A percentile compares a stretch with the other conserved stretches of the same genome.
Evolutionary conservation across 2,329 filamentous ascomycete species (phyloP).

Genomic region (Hypoxylon sp.): DNA sequence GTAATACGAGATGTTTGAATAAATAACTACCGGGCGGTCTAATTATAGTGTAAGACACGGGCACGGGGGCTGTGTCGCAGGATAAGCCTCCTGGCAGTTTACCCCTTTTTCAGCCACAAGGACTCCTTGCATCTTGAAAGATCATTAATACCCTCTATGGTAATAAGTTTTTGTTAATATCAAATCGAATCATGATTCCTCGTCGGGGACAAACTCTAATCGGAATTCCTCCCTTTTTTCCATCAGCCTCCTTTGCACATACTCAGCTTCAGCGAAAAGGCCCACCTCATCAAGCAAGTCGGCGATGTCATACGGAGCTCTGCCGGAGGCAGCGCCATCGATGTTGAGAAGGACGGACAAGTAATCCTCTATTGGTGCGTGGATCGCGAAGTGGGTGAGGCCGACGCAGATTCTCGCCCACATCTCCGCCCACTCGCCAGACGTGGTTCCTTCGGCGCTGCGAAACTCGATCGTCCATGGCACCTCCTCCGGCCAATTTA

Average conservation of each 20-base stretch:
- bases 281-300: slow-evolving; percentile 25
- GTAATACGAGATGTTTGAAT: background rate
- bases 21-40: background rate
- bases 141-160: background rate
- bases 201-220: background rate
- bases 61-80: background rate
- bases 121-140: background rate
- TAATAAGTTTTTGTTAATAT: background rate
- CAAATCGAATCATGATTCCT: background rate
- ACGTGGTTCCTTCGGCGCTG: slow-evolving; percentile 16
- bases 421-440: slow-evolving; percentile 19
- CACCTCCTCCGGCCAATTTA: background rate
- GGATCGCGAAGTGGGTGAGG: slow-evolving; percentile 26
- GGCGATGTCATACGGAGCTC: slow-evolving; percentile 22
- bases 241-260: slow-evolving; percentile 11
- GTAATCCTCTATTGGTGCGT: slow-evolving; percentile 13
- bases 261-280: slow-evolving; percentile 19
- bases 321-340: background rate
- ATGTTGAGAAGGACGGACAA: slow-evolving; percentile 6
- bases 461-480: slow-evolving; percentile 31
- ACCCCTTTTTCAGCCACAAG: background rate
- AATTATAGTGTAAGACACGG: slow-evolving; percentile 2
- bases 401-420: slow-evolving; percentile 37
- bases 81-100: background rate
- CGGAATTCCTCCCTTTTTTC: slow-evolving; percentile 5